Evolutionary conservation across 2,329 filamentous ascomycete genomes (phyloP).

Genomic region (Verticillium tricorpus): DNA sequence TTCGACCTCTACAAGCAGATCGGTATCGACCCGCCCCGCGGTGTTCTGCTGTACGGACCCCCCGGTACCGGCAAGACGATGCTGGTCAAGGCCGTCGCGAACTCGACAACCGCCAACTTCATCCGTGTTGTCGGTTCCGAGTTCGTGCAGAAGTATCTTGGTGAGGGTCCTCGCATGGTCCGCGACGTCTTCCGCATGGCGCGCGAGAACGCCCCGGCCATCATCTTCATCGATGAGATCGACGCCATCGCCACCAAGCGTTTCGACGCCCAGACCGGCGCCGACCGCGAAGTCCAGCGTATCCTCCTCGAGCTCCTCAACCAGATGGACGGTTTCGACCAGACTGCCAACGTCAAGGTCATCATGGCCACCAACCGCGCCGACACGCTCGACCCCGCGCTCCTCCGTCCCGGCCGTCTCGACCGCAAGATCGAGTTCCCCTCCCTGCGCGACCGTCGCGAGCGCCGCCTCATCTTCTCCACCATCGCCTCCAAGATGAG

Average conservation of each 20-base stretch:
- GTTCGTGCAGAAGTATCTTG: slow-evolving; percentile 90
- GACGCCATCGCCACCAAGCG: slow-evolving; percentile 98
- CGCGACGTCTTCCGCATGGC: slow-evolving; percentile 99
- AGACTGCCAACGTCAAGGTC: slow-evolving; percentile 98
- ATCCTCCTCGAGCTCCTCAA: slow-evolving; percentile 96
- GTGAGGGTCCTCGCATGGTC: slow-evolving; percentile 95
- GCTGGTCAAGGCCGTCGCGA: slow-evolving; percentile 87
- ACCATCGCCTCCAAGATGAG: slow-evolving; percentile 99
- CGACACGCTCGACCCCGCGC: slow-evolving; percentile 90
- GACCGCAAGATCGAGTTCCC: slow-evolving; percentile 99
- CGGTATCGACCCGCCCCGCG: slow-evolving; percentile 94
- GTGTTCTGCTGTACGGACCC: slow-evolving; percentile 75
- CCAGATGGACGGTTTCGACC: slow-evolving; percentile 99
- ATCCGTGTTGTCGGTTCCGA: slow-evolving; percentile 85
- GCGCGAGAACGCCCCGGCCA: slow-evolving; percentile 93
- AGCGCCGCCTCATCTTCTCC: slow-evolving; percentile 92
- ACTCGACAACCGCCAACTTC: slow-evolving; percentile 88
- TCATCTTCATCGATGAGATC: slow-evolving; percentile 99
- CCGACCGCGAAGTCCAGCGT: slow-evolving; percentile 96
- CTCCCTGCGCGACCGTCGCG: slow-evolving; percentile 85
- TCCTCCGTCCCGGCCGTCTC: slow-evolving; percentile 89
- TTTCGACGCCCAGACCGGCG: slow-evolving; percentile 97
- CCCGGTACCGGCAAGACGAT: slow-evolving; percentile 79
- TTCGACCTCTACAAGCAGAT: slow-evolving; percentile 99
- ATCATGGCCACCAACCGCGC: slow-evolving; percentile 99